Conservation (phyloP, 371 early-diverging fungal genomes). For the Mortierella polycephala region DNA sequence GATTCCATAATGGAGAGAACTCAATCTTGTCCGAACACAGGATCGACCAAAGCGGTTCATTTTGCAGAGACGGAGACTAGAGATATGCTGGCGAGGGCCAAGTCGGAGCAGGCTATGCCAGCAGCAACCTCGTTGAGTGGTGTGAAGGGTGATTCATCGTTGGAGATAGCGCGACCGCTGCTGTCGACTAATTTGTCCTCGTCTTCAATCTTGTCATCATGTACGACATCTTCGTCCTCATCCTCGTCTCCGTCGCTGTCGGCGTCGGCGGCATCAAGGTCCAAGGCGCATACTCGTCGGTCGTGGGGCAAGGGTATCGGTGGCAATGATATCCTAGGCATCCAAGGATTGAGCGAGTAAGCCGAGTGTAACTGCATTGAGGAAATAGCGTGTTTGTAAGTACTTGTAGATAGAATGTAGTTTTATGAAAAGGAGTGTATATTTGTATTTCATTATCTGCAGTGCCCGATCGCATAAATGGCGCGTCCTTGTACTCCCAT, state of each 20-base stretch:
- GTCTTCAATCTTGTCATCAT: background rate
- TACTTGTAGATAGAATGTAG: background rate
- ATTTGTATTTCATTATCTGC: no score
- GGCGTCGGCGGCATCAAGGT: conserved; percentile 14
- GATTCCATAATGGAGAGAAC: background rate
- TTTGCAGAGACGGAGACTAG: conserved; percentile 14
- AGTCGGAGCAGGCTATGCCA: conserved; percentile 9
- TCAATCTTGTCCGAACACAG: conserved; percentile 1
- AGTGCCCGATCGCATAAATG: no score
- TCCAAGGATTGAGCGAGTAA: conserved; percentile 35
- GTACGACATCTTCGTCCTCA: background rate
- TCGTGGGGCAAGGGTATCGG: conserved; percentile 52
- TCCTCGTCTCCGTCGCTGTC: conserved; percentile 5
- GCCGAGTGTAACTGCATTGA: no score
- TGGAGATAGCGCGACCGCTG: background rate
- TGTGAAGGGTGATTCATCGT: background rate
- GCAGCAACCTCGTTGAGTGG: background rate
- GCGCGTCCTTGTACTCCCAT: no score
- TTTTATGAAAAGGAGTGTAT: background rate
- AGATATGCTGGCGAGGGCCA: conserved; percentile 3
- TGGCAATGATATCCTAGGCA: conserved; percentile 37
- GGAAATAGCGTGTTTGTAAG: background rate
- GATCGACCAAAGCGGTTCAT: conserved; percentile 22
- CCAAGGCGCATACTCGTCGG: conserved; percentile 46
- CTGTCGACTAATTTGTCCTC: background rate